Evolutionary conservation across 1,284 basidiomycete species (phyloP), one percentile per base, ranked within the genome.

Genomic region (Phellopilus nigrolimitatus): DNA sequence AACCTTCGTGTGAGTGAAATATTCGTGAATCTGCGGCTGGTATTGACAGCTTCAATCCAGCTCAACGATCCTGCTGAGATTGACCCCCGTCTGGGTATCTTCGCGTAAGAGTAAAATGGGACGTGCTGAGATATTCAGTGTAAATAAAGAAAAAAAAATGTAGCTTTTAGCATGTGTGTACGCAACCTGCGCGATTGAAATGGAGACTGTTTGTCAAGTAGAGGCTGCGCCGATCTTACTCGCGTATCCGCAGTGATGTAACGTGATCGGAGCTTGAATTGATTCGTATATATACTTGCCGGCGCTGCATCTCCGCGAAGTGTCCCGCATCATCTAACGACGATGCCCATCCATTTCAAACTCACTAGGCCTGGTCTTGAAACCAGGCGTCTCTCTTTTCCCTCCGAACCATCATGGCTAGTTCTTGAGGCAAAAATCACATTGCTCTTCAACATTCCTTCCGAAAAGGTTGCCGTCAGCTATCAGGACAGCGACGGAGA

Each of bases 1-100:
- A 74, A 80, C 62, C 67, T 84, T 59, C 75, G 88, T 66, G 77
- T 78, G 59, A 59, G 76, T 62, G 8, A 36, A 33, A 44, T 13
- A 38, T 43, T 36, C 27, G 15, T 24, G 40, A 15, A 40, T 38
- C 17, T 30, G n/a, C 45, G 34, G 4, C 34, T 19, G 12, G 40
- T 12, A 53, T 37, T 49, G 53, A 47, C 40, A 46, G 48, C 43
- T 56, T 38, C 27, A 39, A 38, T 31, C 15, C 17, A 84, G 80
- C 69, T 90, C 64, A 89, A 89, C 67, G 70, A 89, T 64, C 86
- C 87, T 8, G 73, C 64, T 39, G 80, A 79, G 19, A 80, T 87
- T 45, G 80, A 87, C 59, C 69, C 75, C 45, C 73, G 76, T 28
- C 63, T 88, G 51, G 74, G 70, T 17, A 87, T 88, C 60, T 88